A percentile compares a stretch with the other conserved stretches of the same genome.
Conservation (phyloP, 495 filamentous ascomycete genomes). For the Usnea hakonensis region DNA sequence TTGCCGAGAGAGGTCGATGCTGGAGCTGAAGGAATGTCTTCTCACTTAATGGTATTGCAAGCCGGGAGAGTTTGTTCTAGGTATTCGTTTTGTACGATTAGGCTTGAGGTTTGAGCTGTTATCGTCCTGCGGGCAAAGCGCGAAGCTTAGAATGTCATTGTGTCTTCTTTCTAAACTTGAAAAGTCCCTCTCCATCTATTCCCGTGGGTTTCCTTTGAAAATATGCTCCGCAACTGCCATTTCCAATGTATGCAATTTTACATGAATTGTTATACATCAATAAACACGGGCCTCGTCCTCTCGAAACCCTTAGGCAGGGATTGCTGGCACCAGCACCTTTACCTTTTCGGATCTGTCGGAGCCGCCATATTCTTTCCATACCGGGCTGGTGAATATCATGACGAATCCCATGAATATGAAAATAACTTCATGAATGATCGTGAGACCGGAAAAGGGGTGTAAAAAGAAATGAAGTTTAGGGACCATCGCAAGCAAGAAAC, state of each 20-base stretch:
- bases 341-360: no score
- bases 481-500: background rate
- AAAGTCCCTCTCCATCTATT: background rate
- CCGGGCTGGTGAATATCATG: no score
- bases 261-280: no score
- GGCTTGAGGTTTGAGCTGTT: background rate
- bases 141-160: background rate
- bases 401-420: no score
- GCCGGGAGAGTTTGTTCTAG: background rate
- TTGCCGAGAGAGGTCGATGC: background rate
- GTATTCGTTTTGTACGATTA: background rate
- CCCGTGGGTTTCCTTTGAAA: background rate
- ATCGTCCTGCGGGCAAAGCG: background rate
- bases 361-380: no score
- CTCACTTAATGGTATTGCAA: background rate
- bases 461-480: background rate
- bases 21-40: background rate
- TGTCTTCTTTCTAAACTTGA: background rate
- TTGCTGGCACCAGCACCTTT: no score
- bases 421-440: no score
- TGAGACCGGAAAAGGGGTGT: no score
- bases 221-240: no score
- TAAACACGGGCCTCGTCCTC: no score
- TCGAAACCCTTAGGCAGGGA: no score
- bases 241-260: no score